Evolutionary conservation across 1,139 yeast species (phyloP).

Genomic region (Geotrichum histeridarum): DNA sequence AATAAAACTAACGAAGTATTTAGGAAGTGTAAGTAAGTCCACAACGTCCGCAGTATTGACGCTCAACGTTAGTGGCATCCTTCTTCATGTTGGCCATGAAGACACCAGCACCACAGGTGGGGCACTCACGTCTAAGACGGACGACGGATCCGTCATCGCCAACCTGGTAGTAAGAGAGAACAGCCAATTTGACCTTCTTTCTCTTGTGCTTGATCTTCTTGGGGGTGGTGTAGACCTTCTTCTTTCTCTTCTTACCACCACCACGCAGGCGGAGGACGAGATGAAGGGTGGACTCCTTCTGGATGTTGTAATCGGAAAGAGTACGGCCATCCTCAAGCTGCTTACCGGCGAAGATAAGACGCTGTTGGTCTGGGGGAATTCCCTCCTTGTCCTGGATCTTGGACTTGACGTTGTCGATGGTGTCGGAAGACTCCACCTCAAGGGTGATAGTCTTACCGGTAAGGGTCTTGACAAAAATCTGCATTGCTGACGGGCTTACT

Average conservation of each 20-base stretch:
- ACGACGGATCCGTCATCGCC: slow-evolving; percentile 97
- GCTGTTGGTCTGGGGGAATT: slow-evolving; percentile 99
- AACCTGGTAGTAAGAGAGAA: slow-evolving; percentile 98
- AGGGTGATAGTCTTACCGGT: slow-evolving; percentile 99
- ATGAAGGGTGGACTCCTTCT: slow-evolving; percentile 98
- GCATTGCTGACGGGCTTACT: slow-evolving; percentile 49
- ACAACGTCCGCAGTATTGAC: slow-evolving; percentile 99
- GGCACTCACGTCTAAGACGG: slow-evolving; percentile 99
- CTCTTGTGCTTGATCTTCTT: slow-evolving; percentile 99
- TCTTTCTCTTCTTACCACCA: slow-evolving; percentile 99
- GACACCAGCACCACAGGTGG: slow-evolving; percentile 97
- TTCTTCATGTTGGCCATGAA: slow-evolving; percentile 99
- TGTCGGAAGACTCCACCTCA: slow-evolving; percentile 98
- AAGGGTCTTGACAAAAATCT: slow-evolving; percentile 97
- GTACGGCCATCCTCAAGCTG: slow-evolving; percentile 99
- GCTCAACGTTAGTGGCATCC: slow-evolving; percentile 92
- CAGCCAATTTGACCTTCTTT: slow-evolving; percentile 98
- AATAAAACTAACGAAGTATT: background rate
- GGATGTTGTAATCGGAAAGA: slow-evolving; percentile 98
- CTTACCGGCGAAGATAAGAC: slow-evolving; percentile 99
- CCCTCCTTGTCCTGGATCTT: slow-evolving; percentile 99
- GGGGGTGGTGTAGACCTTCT: slow-evolving; percentile 99
- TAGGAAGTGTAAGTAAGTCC: slow-evolving; percentile 67
- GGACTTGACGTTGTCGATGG: slow-evolving; percentile 98
- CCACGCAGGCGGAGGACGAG: slow-evolving; percentile 98